A percentile compares a stretch with the other conserved stretches of the same genome.
Evolutionary conservation across 2,329 filamentous ascomycete genomes (phyloP).

Genomic region (Alternaria sp.): DNA sequence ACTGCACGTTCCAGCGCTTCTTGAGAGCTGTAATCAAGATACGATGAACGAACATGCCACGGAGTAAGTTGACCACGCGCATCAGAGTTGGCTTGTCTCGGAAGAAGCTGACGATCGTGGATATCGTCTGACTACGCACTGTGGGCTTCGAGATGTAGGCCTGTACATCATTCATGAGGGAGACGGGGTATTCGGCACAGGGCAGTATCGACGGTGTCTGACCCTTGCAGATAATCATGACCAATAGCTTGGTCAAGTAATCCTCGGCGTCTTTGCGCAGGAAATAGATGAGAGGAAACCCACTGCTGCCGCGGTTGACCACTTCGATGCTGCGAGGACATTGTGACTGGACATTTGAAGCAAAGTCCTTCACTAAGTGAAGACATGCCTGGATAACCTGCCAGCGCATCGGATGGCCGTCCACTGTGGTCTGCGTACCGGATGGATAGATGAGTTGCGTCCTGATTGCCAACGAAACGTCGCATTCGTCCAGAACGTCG

Average conservation of each 20-base stretch:
- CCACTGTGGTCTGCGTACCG: constrained; percentile 48
- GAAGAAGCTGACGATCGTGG: constrained; percentile 38
- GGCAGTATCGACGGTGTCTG: constrained; percentile 31
- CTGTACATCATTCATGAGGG: constrained; percentile 29
- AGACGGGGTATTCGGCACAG: constrained; percentile 26
- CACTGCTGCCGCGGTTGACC: constrained; percentile 37
- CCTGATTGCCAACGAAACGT: constrained; percentile 51
- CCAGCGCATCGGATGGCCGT: constrained; percentile 52
- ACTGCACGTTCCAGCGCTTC: constrained; percentile 72
- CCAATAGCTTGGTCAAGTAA: constrained; percentile 33
- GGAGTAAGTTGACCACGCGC: constrained; percentile 60
- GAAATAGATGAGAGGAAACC: constrained; percentile 65
- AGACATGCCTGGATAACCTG: constrained; percentile 46
- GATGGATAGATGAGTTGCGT: constrained; percentile 56
- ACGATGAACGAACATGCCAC: constrained; percentile 66
- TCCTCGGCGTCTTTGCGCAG: constrained; percentile 52
- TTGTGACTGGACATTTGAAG: constrained; percentile 42
- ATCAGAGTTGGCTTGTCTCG: constrained; percentile 51
- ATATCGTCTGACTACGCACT: constrained; percentile 18
- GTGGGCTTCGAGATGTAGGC: constrained; percentile 41
- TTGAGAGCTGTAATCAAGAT: constrained; percentile 66
- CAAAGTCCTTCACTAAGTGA: constrained; percentile 30
- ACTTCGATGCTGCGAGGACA: constrained; percentile 60
- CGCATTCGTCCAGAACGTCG: constrained; percentile 70
- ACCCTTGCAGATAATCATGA: constrained; percentile 41